Evolutionary conservation across 352 stramenopile species (phyloP), one percentile per base, ranked within the genome.

Genomic region (Phytophthora agathidicida): DNA sequence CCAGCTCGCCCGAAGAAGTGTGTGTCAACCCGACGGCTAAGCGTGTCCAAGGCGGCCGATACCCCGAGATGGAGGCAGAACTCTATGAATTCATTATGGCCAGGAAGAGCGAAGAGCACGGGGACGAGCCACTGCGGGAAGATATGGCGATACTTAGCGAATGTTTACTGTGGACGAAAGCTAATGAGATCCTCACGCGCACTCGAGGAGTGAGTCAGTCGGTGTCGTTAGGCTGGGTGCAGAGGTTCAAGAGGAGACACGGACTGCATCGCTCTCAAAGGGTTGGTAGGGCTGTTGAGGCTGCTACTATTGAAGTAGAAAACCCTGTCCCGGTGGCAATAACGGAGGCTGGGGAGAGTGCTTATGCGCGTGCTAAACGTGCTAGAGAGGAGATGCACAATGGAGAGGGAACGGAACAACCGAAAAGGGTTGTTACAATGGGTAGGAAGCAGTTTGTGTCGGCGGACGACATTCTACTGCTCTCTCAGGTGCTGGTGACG

Each of bases 241-340:
- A 77, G 16, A 38, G 68, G 20, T 77, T 77, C 16, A 77, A 77
- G 41, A 65, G 63, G 30, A 65, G 68, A 23, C 68, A 77, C 31
- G 68, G 65, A 9, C 52, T 77, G 17, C 68, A 75, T 57, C 63
- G 60, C 7, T 71, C 60, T 13, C 65, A 74, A 16, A 32, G 44
- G 19, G 23, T 28, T 17, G 36, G n/a, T n/a, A n/a, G n/a, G n/a
- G n/a, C n/a, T n/a, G n/a, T n/a, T 48, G 20, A 35, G 14, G 2
- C 19, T 30, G 28, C 38, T 30, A 8, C 22, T n/a, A 2, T 17
- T 0, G 3, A 13, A 8, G 14, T 24, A 20, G 20, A 51, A 33
- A 28, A n/a, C 24, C 11, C 27, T 0, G 43, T 39, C 8, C 43
- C 35, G 23, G 39, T 45, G 2, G 47, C 30, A 10, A 42, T 22